Base-by-base conservation (phyloP, 345 rosid species). In the Rhodamnia rubescens region DNA sequence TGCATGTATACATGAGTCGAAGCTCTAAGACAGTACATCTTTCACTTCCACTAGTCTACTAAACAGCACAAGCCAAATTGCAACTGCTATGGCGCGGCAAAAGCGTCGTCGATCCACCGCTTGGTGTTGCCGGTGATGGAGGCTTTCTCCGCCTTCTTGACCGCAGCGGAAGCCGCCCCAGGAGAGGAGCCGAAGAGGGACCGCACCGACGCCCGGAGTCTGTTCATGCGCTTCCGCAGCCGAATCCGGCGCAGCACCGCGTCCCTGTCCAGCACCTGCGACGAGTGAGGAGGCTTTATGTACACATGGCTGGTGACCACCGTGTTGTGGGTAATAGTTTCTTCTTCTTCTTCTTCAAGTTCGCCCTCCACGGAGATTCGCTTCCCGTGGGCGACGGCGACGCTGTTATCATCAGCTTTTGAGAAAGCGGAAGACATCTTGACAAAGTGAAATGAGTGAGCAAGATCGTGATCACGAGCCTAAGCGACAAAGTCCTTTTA, bases 81-180 rank as follows among this genome's bases (percentile, higher is more conserved):
- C 78, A 18, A 69, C 40, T 10, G 24, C 78, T 53, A 92, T 51
- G 89, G 95, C 1, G 93, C 92, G 51, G 95, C 91, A 84, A 91
- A 93, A 74, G 93, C 91, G 83, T 91, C 93, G 53, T 92, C 95
- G 74, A 89, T 86, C 95, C 95, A 93, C 50, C 86, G 87, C 56
- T 82, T 83, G 40, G 85, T 64, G 42, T 44, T 51, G 64, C 27
- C 53, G 11, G 24, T 8, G 78, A 20, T 4, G 44, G 78, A 64
- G 44, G 78, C 12, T 32, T 16, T 64, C 78, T 36, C 78, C 26
- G 83, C 32, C 27, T 40, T 59, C 44, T 54, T 51, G n/a, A 56
- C 83, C 10, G 83, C 18, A 49, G 53, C 88, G 4, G 86, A 44
- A 12, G 87, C 53, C 83, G 87, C 53, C 83, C 36, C 54, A 7